These are phyloP conservation scores for Trypanosoma melophagium DNA, from an alignment of 208 protist genomes.

Conservation along the genomic window DNA sequence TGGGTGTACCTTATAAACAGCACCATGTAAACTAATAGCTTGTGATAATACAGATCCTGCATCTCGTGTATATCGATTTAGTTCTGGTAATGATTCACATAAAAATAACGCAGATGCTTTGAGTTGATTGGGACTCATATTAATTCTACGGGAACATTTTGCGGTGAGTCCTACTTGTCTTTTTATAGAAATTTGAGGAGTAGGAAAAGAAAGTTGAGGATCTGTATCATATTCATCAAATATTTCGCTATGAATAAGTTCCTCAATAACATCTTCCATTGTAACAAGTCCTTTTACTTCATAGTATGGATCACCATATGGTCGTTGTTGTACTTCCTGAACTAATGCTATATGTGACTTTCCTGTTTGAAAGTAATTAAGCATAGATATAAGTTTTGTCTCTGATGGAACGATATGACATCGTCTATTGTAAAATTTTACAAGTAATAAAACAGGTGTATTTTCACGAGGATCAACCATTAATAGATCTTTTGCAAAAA, in stretches of 20 bases:
- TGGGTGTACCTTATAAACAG: conserved; percentile 71
- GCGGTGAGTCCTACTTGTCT: conserved; percentile 72
- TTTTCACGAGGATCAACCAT: conserved; percentile 94
- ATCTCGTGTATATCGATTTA: conserved; percentile 48
- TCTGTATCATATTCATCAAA: conserved; percentile 95
- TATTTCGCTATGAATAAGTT: conserved; percentile 97
- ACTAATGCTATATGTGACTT: conserved; percentile 94
- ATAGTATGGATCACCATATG: conserved; percentile 93
- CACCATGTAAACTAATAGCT: conserved; percentile 55
- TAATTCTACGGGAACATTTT: conserved; percentile 71
- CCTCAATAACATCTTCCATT: conserved; percentile 97
- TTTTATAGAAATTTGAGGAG: conserved; percentile 30
- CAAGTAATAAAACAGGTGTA: conserved; percentile 89
- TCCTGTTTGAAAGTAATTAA: conserved; percentile 94
- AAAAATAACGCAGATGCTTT: conserved; percentile 84
- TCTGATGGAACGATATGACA: conserved; percentile 89
- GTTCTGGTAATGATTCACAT: conserved; percentile 75
- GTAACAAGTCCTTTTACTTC: conserved; percentile 95
- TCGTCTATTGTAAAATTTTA: conserved; percentile 93
- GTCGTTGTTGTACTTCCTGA: conserved; percentile 86
- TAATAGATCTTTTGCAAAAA: conserved; percentile 94
- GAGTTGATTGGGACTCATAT: conserved; percentile 82
- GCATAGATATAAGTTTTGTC: conserved; percentile 92
- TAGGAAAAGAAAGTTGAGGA: conserved; percentile 28
- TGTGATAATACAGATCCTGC: conserved; percentile 39